Percentiles rank a stretch among this genome's conserved stretches.
These are phyloP conservation scores for Xylaria longipes DNA, from an alignment of 495 filamentous ascomycete genomes.

Conservation along the genomic window DNA sequence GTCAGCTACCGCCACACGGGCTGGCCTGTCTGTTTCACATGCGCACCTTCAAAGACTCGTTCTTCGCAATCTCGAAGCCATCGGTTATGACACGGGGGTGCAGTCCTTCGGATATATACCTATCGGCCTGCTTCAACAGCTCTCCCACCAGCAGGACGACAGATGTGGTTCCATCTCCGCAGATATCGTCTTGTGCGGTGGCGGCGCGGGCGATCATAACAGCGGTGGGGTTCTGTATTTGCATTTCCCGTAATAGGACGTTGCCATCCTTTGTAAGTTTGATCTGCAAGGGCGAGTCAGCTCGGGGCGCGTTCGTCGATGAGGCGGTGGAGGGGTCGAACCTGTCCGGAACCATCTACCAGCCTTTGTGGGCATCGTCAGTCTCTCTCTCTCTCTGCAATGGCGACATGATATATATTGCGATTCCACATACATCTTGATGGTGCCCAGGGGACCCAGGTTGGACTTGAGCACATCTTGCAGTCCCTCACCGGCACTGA, in stretches of 20 bases:
- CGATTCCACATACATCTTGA: slow-evolving; percentile 80
- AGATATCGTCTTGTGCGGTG: slow-evolving; percentile 98
- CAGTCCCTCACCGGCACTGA: slow-evolving; percentile 91
- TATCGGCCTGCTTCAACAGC: slow-evolving; percentile 94
- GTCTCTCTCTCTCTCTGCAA: slow-evolving; percentile 7
- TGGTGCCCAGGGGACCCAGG: slow-evolving; percentile 87
- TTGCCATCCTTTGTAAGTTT: slow-evolving; percentile 99
- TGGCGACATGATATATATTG: not conserved
- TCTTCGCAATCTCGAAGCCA: slow-evolving; percentile 96
- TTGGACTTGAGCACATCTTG: slow-evolving; percentile 98
- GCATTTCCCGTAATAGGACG: slow-evolving; percentile 95
- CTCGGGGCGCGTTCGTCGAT: slow-evolving; percentile 4
- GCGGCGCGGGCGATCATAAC: slow-evolving; percentile 99
- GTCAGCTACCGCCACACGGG: not conserved
- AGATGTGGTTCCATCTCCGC: slow-evolving; percentile 96
- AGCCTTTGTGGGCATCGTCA: slow-evolving; percentile 63
- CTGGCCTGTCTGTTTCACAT: not conserved
- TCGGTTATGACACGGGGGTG: slow-evolving; percentile 97
- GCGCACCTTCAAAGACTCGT: slow-evolving; percentile 82
- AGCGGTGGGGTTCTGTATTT: slow-evolving; percentile 88
- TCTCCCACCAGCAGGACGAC: slow-evolving; percentile 96
- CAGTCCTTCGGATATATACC: slow-evolving; percentile 91
- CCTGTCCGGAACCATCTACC: slow-evolving; percentile 91
- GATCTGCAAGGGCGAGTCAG: slow-evolving; percentile 65
- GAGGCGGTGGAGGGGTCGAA: slow-evolving; percentile 55